phyloP scores from a whole-genome alignment of 768 basidiomycete species.

The Collybia nuda region DNA sequence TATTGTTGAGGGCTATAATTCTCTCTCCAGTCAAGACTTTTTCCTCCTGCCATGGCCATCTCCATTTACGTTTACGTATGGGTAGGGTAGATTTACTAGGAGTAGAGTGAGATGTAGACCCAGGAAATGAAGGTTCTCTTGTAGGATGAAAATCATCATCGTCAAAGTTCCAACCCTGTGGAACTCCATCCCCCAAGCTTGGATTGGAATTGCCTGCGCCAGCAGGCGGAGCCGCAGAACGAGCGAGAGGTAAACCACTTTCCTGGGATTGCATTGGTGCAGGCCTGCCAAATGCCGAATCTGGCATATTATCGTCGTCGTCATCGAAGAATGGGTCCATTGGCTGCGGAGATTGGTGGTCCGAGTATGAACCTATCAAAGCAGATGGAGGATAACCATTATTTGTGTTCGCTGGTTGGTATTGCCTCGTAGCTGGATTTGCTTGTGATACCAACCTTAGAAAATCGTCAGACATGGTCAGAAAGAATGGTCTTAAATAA shows the following conservation, averaged over 20 bases:
- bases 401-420: slow-evolving; percentile 55
- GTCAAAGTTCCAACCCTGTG: slow-evolving; percentile 76
- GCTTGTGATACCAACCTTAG: slow-evolving; percentile 68
- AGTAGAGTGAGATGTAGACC: slow-evolving; percentile 16
- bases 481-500: slow-evolving; percentile 1
- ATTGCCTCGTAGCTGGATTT: slow-evolving; percentile 60
- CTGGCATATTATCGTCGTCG: slow-evolving; percentile 70
- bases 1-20: slow-evolving; percentile 81
- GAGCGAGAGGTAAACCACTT: slow-evolving; percentile 58
- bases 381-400: slow-evolving; percentile 61
- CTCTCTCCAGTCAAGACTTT: slow-evolving; percentile 70
- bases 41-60: slow-evolving; percentile 84
- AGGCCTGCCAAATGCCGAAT: slow-evolving; percentile 63
- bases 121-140: slow-evolving; percentile 36
- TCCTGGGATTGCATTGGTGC: slow-evolving; percentile 52
- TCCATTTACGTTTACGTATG: slow-evolving; percentile 51
- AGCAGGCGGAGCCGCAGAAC: slow-evolving; percentile 60
- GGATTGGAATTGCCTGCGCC: slow-evolving; percentile 51
- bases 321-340: slow-evolving; percentile 92
- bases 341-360: slow-evolving; percentile 43
- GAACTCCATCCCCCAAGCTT: slow-evolving; percentile 42
- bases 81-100: slow-evolving; percentile 36
- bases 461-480: slow-evolving; percentile 70
- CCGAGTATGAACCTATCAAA: slow-evolving; percentile 36
- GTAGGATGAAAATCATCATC: slow-evolving; percentile 53